These are phyloP conservation scores for Pontederia crassipes DNA, from an alignment of 176 grass and related monocot species.

Conservation along the genomic window DNA sequence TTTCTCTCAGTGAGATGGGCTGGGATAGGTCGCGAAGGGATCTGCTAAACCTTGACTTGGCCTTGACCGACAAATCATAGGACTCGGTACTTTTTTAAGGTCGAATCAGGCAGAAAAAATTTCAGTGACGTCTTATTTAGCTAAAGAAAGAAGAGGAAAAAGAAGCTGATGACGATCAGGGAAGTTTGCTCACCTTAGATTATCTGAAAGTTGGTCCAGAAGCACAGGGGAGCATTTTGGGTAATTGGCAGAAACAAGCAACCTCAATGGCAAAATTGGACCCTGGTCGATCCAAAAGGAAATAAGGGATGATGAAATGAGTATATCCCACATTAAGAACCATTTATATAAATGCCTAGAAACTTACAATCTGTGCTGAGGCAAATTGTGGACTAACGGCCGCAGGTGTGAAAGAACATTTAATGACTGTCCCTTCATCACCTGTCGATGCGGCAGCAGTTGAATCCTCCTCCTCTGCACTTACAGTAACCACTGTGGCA, in stretches of 20 bases:
- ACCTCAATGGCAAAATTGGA: conserved; percentile 79
- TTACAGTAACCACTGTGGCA: conserved; percentile 70
- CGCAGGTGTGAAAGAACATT: conserved; percentile 73
- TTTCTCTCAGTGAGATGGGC: conserved; percentile 74
- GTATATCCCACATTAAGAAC: too few species aligned
- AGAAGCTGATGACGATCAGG: too few species aligned
- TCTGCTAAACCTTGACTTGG: conserved; percentile 54
- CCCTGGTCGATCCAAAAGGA: conserved; percentile 28
- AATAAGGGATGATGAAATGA: too few species aligned
- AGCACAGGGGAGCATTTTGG: conserved; percentile 85
- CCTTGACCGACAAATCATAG: conserved; percentile 68
- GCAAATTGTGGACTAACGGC: conserved; percentile 80
- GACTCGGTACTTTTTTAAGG: conserved; percentile 30
- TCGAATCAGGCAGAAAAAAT: neutral
- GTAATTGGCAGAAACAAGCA: conserved; percentile 87
- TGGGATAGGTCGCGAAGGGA: conserved; percentile 56
- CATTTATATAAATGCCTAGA: neutral
- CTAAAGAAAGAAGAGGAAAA: too few species aligned
- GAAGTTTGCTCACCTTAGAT: conserved; percentile 44
- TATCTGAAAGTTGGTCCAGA: conserved; percentile 71
- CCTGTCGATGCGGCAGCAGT: conserved; percentile 23
- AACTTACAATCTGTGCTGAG: conserved; percentile 67
- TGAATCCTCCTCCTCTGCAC: conserved; percentile 51
- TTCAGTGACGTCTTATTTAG: neutral
- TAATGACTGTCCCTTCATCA: conserved; percentile 71